Percentiles rank a stretch among this genome's conserved stretches.
Evolutionary conservation across 495 filamentous ascomycete genomes (phyloP).

Genomic region (Usnea hakonensis): DNA sequence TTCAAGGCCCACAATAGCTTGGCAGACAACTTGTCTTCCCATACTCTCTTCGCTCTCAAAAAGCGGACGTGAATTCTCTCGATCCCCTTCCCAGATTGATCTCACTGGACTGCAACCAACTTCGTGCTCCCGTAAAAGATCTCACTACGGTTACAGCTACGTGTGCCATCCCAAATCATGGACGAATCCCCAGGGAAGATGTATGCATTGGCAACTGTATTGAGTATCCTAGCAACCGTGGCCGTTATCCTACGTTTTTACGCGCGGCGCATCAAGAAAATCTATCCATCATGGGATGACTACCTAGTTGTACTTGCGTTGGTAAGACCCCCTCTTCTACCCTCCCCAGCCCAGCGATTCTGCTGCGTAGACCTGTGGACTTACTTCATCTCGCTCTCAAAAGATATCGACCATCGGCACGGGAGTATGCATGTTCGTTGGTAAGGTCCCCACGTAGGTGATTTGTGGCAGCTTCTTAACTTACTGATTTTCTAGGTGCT

Average conservation of each 20-base stretch:
- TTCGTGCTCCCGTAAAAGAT: background rate
- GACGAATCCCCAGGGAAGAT: conserved; percentile 8
- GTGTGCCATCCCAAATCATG: background rate
- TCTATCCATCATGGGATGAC: conserved; percentile 25
- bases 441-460: background rate
- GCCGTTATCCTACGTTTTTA: conserved; percentile 4
- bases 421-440: conserved; percentile 8
- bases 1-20: no score
- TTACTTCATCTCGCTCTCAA: background rate
- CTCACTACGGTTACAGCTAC: background rate
- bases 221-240: conserved; percentile 2
- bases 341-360: background rate
- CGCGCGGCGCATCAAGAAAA: conserved; percentile 17
- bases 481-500: background rate
- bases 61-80: background rate
- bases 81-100: background rate
- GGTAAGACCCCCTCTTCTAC: background rate
- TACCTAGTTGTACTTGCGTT: conserved; percentile 28
- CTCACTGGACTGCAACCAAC: background rate
- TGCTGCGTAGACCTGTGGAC: background rate
- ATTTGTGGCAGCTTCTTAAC: no score
- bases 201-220: conserved; percentile 3
- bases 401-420: conserved; percentile 6
- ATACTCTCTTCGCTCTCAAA: background rate
- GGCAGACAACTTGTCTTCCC: background rate